Evolutionary conservation across 768 basidiomycete species (phyloP), one percentile per base, ranked within the genome.

Genomic region (Saitozyma sp.): DNA sequence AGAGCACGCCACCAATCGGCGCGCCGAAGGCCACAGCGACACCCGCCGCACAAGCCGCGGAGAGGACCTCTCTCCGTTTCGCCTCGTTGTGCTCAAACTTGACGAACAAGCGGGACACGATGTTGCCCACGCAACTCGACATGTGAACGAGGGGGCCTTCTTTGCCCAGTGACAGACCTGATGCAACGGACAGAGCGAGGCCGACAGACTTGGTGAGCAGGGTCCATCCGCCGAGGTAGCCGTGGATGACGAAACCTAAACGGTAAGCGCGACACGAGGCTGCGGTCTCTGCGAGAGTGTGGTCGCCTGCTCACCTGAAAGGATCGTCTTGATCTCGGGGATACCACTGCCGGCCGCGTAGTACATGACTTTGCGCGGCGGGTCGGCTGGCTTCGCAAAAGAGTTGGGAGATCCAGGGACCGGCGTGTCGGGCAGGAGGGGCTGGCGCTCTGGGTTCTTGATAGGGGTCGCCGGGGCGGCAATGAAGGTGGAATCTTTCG

Each of bases 41-140:
- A 38, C 96, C 96, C 20, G 96, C 96, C 7, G 95, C 96, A 76
- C 92, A 91, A 38, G 94, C 93, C 10, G 96, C 96, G 64, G 91
- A 93, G 43, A 99, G 82, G 58, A 99, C 88, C 81, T 98, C 96
- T 53, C 96, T 87, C 50, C 94, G 85, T 77, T 98, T 98, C 13
- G 86, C 93, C 85, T 99, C 96, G 70, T 98, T 99, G 56, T 85
- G 88, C 79, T 98, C 94, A 72, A 95, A 99, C 80, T 98, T 98
- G 42, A 77, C 77, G 67, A 90, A 87, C 72, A 88, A 86, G 11
- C 95, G 85, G 70, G 91, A 92, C 64, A 92, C 84, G 63, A 98
- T 95, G 74, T 97, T 99, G 8, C 92, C 94, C 19, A 95, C 82
- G 78, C 93, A 95, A 55, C 88, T 87, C 2, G 90, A 91, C 64